Percentiles rank a stretch among this genome's conserved stretches.
phyloP scores from a whole-genome alignment of 1,139 yeast species.

The Kluyveromyces marxianus region DNA sequence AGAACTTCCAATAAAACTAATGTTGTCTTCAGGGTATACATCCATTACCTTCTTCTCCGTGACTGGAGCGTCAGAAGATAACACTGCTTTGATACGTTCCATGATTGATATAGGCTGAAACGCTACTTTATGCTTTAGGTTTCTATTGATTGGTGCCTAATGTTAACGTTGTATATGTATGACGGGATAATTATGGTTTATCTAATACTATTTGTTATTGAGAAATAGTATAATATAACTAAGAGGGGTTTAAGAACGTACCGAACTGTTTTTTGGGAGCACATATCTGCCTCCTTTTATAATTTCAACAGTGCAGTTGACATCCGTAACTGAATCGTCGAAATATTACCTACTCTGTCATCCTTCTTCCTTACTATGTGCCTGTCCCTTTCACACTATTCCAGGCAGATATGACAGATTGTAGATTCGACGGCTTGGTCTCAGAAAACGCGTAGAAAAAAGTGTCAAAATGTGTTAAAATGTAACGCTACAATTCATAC shows the following conservation, averaged over 20 bases:
- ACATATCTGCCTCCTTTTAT: too few relatives aligned
- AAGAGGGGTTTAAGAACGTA: too few relatives aligned
- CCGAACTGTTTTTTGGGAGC: too few relatives aligned
- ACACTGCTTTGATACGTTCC: slow-evolving; percentile 4
- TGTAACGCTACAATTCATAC: too few relatives aligned
- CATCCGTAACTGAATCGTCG: not conserved
- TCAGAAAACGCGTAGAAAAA: not conserved
- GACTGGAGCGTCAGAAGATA: slow-evolving; percentile 9
- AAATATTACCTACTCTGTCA: not conserved
- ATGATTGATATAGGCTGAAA: not conserved
- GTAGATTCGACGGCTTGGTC: not conserved
- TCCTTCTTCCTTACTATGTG: not conserved
- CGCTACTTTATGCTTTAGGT: not conserved
- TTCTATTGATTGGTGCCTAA: not conserved
- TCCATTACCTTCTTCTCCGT: slow-evolving; percentile 7
- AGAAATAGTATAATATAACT: too few relatives aligned
- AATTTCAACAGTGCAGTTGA: too few relatives aligned
- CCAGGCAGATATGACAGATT: not conserved
- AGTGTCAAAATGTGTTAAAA: not conserved
- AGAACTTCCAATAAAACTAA: not conserved
- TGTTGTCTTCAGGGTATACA: not conserved
- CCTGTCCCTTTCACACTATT: not conserved
- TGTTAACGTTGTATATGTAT: not conserved
- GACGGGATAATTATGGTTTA: too few relatives aligned
- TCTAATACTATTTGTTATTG: too few relatives aligned